These are phyloP conservation scores for Penicillium mononematosum DNA, from an alignment of 495 filamentous ascomycete genomes.

Conservation along the genomic window DNA sequence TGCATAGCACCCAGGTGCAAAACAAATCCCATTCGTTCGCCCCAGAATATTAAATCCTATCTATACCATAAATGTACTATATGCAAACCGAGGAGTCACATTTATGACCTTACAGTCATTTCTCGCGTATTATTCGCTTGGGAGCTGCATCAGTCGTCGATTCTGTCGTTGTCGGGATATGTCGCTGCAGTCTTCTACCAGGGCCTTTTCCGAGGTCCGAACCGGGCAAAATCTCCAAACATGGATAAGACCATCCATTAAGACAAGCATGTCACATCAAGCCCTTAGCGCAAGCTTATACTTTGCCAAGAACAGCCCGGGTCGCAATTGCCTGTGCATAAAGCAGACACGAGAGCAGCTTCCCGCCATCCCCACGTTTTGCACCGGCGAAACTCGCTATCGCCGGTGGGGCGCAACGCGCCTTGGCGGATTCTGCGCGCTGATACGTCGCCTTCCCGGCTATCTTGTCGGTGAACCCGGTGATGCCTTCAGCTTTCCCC, in stretches of 20 bases:
- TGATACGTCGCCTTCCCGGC: constrained; percentile 20
- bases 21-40: too few species aligned
- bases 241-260: background rate
- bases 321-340: background rate
- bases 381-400: background rate
- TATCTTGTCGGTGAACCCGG: constrained; percentile 24
- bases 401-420: background rate
- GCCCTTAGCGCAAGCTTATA: background rate
- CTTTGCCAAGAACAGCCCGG: background rate
- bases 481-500: constrained; percentile 11
- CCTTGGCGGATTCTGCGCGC: background rate
- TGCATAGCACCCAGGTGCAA: too few species aligned
- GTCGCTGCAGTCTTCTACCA: too few species aligned
- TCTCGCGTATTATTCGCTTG: too few species aligned
- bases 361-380: background rate
- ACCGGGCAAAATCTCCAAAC: background rate
- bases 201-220: too few species aligned
- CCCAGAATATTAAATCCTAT: too few species aligned
- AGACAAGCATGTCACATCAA: background rate
- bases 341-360: background rate
- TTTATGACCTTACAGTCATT: too few species aligned
- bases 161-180: too few species aligned
- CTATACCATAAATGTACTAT: too few species aligned
- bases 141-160: too few species aligned
- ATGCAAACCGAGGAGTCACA: too few species aligned